Evolutionary conservation across 371 early-diverging fungal species (phyloP), one percentile per base, ranked within the genome.

Genomic region (Mycotypha africana): DNA sequence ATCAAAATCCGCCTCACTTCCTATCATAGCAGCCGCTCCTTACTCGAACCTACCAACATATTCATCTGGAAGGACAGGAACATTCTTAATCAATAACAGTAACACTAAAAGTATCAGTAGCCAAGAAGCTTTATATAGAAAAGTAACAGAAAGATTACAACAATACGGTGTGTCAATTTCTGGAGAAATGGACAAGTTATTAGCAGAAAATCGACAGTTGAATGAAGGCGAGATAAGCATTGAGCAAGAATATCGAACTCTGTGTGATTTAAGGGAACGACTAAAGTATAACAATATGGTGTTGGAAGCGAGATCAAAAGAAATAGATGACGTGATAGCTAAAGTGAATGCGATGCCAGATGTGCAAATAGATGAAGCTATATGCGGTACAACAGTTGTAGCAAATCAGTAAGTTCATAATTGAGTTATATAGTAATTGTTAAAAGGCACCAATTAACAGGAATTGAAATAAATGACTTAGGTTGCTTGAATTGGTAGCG

Each of bases 401-500:
- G 77, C 85, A 39, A 89, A 90, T 48, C 93, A 92, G 91, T 85
- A 73, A 60, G 68, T 54, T 8, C 8, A 28, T 8, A 5, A 28
- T 28, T 28, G n/a, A n/a, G n/a, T n/a, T n/a, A n/a, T n/a, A n/a
- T n/a, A n/a, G n/a, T n/a, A n/a, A n/a, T n/a, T n/a, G n/a, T n/a
- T n/a, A n/a, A n/a, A n/a, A n/a, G n/a, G n/a, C n/a, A n/a, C n/a
- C n/a, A n/a, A n/a, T n/a, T n/a, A n/a, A n/a, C n/a, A n/a, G n/a
- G n/a, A n/a, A n/a, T n/a, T n/a, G n/a, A n/a, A n/a, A n/a, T n/a
- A n/a, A n/a, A n/a, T n/a, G n/a, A 28, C 8, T 14, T 58, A 88
- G 89, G 47, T 65, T 93, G 33, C 81, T 91, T 49, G 91, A 89
- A 12, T 58, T 89, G 57, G 84, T 91, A 9, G 92, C 89, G 12